Conservation (phyloP, 2,329 filamentous ascomycete species). For the Aureobasidium lini region DNA sequence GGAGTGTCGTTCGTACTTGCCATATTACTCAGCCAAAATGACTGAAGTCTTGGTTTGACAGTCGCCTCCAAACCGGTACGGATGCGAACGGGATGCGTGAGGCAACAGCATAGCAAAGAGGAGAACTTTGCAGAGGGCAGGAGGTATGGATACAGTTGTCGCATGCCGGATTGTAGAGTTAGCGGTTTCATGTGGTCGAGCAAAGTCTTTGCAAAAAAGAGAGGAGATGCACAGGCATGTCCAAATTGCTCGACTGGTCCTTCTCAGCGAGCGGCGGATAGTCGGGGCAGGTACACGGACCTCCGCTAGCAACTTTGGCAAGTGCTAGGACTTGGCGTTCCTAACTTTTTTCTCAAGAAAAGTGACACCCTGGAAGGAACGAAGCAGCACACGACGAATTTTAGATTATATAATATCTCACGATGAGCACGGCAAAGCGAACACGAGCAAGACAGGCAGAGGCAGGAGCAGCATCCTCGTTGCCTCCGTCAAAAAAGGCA, state of each 20-base stretch:
- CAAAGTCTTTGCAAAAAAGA: background rate
- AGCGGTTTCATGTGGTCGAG: background rate
- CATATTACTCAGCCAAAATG: background rate
- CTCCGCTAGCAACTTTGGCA: background rate
- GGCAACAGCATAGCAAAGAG: background rate
- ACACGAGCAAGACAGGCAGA: conserved; percentile 23
- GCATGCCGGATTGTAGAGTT: background rate
- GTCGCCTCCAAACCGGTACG: background rate
- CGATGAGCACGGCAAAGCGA: conserved; percentile 30
- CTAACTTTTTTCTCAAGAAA: conserved; percentile 6
- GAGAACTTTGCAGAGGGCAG: background rate
- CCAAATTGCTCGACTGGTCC: background rate
- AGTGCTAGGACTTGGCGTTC: background rate
- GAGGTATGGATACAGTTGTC: background rate
- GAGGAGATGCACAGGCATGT: background rate
- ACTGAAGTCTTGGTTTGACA: conserved; percentile 7
- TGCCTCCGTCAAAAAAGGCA: conserved; percentile 25
- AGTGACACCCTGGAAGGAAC: background rate
- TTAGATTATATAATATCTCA: background rate
- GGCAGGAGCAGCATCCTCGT: conserved; percentile 22
- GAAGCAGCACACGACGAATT: conserved; percentile 1
- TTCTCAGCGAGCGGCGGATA: conserved; percentile 1
- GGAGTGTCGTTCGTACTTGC: background rate
- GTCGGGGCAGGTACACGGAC: conserved; percentile 1
- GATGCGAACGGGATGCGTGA: background rate